phyloP scores from a whole-genome alignment of 140 eudicot genomes.

The Bidens hawaiensis region DNA sequence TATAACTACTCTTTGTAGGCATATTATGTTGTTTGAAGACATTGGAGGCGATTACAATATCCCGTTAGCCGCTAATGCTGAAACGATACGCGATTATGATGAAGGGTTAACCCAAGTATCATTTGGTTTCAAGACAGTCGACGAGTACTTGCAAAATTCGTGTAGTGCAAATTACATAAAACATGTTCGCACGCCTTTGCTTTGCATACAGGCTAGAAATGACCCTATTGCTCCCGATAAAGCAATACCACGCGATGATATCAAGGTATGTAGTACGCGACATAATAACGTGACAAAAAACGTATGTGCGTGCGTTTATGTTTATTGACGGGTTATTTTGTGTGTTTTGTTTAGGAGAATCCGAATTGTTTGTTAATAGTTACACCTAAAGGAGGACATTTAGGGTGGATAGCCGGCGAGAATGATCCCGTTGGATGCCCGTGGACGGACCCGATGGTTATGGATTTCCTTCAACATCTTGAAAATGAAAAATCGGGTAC shows the following conservation, averaged over 20 bases:
- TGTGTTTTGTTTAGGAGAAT: constrained; percentile 43
- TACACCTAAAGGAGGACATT: constrained; percentile 91
- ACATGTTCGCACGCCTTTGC: constrained; percentile 63
- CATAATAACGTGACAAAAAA: neutral
- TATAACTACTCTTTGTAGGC: constrained; percentile 36
- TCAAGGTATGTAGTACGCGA: constrained; percentile 41
- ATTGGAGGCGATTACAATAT: constrained; percentile 79
- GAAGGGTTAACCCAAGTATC: constrained; percentile 86
- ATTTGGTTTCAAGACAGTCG: constrained; percentile 93
- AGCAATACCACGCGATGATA: constrained; percentile 84
- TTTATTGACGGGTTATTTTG: neutral
- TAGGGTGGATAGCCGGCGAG: constrained; percentile 94
- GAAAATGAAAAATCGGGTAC: constrained; percentile 32
- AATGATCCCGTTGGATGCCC: constrained; percentile 82
- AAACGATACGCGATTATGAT: constrained; percentile 77
- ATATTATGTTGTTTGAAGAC: constrained; percentile 72
- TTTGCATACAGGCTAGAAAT: constrained; percentile 90
- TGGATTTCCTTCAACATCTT: constrained; percentile 73
- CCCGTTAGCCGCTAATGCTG: constrained; percentile 62
- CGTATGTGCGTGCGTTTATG: neutral
- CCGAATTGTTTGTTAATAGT: constrained; percentile 68
- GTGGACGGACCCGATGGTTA: constrained; percentile 88
- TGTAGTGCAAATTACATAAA: constrained; percentile 79
- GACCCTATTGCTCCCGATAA: constrained; percentile 93
- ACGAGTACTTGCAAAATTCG: constrained; percentile 77